Conservation (phyloP, 2,329 filamentous ascomycete species). For the Colletotrichum sp. region DNA sequence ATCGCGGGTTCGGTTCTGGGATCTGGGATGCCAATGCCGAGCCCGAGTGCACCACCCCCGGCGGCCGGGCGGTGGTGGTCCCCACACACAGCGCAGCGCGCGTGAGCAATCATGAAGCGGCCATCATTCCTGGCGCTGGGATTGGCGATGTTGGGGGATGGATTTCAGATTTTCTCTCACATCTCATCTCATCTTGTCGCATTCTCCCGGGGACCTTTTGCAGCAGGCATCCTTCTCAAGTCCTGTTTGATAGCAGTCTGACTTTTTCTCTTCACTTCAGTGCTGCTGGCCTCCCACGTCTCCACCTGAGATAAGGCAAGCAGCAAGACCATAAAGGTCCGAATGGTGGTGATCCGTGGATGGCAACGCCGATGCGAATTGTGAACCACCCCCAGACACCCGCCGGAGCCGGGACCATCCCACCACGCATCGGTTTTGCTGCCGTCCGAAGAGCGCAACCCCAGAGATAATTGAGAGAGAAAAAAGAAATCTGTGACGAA, state of each 20-base stretch:
- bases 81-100: not conserved
- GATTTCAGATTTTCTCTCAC: slow-evolving; percentile 3
- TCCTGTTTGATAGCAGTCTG: not conserved
- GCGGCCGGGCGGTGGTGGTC: slow-evolving; percentile 1
- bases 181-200: slow-evolving; percentile 16
- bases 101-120: slow-evolving; percentile 19
- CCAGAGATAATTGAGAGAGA: not conserved
- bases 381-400: not conserved
- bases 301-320: not conserved
- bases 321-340: not conserved
- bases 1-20: not conserved
- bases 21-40: slow-evolving; percentile 6
- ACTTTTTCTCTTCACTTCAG: not conserved
- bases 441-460: not conserved
- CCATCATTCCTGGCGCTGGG: not conserved
- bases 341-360: not conserved
- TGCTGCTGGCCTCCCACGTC: too few relatives aligned
- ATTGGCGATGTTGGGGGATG: not conserved
- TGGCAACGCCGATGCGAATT: not conserved
- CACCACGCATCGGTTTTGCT: not conserved
- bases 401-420: slow-evolving; percentile 5
- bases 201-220: not conserved
- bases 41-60: not conserved
- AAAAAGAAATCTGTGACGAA: slow-evolving; percentile 18
- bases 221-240: not conserved